Base-by-base conservation (phyloP, 2,329 filamentous ascomycete species). In the Xylaria sp. region DNA sequence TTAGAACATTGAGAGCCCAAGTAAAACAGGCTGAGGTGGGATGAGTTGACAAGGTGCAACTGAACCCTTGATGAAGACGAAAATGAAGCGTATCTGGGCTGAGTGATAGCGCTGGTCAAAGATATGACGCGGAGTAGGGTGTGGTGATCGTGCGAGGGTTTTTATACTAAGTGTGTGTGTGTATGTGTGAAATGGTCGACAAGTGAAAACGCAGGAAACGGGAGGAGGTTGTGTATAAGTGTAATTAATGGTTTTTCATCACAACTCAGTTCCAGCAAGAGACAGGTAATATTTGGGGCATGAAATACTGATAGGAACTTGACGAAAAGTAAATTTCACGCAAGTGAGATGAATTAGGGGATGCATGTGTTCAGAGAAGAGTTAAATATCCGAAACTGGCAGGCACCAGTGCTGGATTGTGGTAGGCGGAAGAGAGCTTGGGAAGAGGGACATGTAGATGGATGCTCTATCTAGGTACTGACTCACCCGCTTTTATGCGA, bases 401-500 rank as follows among this genome's bases (percentile, higher is more conserved):
- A 46, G 15, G 41, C 41, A 46, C 41, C 15, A 46, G 18, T 13
- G 7, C 41, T n/a, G 13, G 41, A 46, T n/a, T 46, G 15, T 46
- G 18, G 7, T 46, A 46, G 13, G 12, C 41, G 18, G 15, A 18
- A 18, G 13, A 32, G 23, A 32, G 13, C 46, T 37, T 10, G 23
- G 46, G 23, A 13, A 51, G 54, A 50, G 25, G 32, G 3, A 51
- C 7, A 51, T 56, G 59, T 62, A 32, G 48, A 10, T 62, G 20
- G 48, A 10, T 41, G 3, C 15, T 46, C 39, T 32, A n/a, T n/a
- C n/a, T n/a, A n/a, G n/a, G n/a, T n/a, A 46, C 20, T 12, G 54
- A 89, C 92, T 81, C 85, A 98, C 96, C 88, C 68, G 88, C 84
- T 72, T 91, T 88, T 70, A 98, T 92, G 76, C 95, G 91, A 68